A percentile compares a stretch with the other conserved stretches of the same genome.
These are phyloP conservation scores for Saccharomyces hybrid DNA, from an alignment of 1,139 yeast genomes.

Conservation along the genomic window DNA sequence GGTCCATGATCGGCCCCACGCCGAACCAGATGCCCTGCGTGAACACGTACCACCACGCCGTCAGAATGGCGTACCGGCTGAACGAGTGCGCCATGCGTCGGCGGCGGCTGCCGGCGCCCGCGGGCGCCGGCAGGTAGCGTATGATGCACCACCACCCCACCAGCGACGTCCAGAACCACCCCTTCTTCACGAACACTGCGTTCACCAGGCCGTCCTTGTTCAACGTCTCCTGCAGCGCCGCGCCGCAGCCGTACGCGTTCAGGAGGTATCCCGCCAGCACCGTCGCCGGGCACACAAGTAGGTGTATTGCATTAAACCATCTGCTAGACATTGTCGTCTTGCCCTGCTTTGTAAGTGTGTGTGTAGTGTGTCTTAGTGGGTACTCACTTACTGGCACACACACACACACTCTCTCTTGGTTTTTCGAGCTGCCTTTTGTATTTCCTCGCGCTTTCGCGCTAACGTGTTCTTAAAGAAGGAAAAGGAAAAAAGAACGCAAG, in stretches of 20 bases:
- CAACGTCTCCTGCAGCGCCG: constrained; percentile 8
- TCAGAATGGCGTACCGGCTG: neutral
- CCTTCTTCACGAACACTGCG: constrained; percentile 68
- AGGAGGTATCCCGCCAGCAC: constrained; percentile 29
- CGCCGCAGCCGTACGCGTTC: constrained; percentile 1
- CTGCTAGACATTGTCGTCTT: neutral
- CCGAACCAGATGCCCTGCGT: constrained; percentile 24
- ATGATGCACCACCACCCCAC: constrained; percentile 31
- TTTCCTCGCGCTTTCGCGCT: neutral
- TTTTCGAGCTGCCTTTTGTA: neutral
- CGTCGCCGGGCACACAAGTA: constrained; percentile 27
- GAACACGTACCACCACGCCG: constrained; percentile 17
- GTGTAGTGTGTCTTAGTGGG: no score
- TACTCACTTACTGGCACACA: no score
- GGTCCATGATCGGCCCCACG: constrained; percentile 71
- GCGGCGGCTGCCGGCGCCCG: neutral
- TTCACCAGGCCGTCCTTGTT: constrained; percentile 45
- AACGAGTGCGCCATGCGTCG: constrained; percentile 1
- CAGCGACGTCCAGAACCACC: constrained; percentile 88
- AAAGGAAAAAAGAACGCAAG: no score
- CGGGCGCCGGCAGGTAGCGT: constrained; percentile 5
- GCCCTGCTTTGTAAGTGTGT: no score
- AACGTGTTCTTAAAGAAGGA: neutral
- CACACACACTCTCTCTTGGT: neutral
- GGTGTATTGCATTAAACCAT: neutral